Percentiles rank a stretch among this genome's conserved stretches.
Conservation (phyloP, 2,329 filamentous ascomycete genomes). For the Fusarium foetens region DNA sequence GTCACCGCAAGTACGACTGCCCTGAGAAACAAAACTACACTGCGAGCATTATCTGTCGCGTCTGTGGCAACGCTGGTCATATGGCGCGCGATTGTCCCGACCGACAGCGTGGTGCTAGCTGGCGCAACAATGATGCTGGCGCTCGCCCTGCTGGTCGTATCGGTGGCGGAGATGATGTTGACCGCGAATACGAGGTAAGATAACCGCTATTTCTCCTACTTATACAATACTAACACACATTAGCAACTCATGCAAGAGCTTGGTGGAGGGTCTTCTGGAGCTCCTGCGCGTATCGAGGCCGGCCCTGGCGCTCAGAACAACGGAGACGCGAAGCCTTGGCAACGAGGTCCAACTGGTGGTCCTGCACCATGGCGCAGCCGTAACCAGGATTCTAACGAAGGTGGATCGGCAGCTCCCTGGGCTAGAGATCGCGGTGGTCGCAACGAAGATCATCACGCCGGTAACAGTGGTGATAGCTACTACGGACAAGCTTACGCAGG, state of each 20-base stretch:
- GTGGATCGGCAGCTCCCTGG: constrained; percentile 67
- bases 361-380: constrained; percentile 81
- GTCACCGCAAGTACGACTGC: constrained; percentile 98
- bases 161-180: constrained; percentile 83
- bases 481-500: constrained; percentile 46
- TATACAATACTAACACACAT: constrained; percentile 53
- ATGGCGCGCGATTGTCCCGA: constrained; percentile 99
- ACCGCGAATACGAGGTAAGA: constrained; percentile 92
- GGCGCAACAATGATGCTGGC: constrained; percentile 79
- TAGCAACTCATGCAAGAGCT: constrained; percentile 98
- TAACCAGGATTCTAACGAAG: constrained; percentile 62
- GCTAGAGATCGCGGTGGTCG: constrained; percentile 68
- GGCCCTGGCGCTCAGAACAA: constrained; percentile 71
- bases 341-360: constrained; percentile 84
- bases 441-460: constrained; percentile 53
- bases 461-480: constrained; percentile 45
- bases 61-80: constrained; percentile 97
- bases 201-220: constrained; percentile 6
- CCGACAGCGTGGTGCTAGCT: constrained; percentile 87
- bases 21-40: constrained; percentile 98
- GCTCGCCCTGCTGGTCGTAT: constrained; percentile 71
- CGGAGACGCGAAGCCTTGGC: constrained; percentile 82
- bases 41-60: constrained; percentile 98
- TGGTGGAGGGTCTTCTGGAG: constrained; percentile 70
- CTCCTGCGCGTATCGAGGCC: constrained; percentile 86